Evolutionary conservation across 176 grass and related monocot genomes (phyloP), one percentile per base, ranked within the genome.

Genomic region (Carex pumila): DNA sequence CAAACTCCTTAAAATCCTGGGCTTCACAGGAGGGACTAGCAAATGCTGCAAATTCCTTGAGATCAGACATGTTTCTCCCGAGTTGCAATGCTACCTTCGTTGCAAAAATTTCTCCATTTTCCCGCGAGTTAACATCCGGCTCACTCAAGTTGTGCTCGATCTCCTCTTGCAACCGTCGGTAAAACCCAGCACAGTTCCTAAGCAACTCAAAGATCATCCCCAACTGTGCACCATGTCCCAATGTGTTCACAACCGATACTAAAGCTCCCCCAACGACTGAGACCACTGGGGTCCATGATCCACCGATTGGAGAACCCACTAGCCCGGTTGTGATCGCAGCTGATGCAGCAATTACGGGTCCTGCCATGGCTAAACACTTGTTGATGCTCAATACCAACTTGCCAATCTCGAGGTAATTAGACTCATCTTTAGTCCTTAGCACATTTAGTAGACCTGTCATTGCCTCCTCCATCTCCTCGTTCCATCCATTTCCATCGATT

Each of bases 201-300:
- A 79, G 79, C 49, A 88, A 69, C 61, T 88, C 86, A 75, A 88
- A 88, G 5, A 84, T 65, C 86, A 88, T 88, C 29, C 86, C 86
- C 25, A 88, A 50, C 18, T 88, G 86, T 43, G 81, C 81, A 29
- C 86, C 86, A 80, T 88, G 86, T 68, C 83, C 86, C 12, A 84
- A 84, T 19, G 81, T 59, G 86, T 88, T 88, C 32, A 53, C 56
- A 74, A 78, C 60, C 14, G 81, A 39, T 10, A 83, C 71, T 21
- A 88, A 62, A 10, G 76, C 81, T 34, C 86, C 86, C 47, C 86
- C 86, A 12, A 88, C 25, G 3, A 84, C 54, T 18, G 71, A 74
- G 11, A 79, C 17, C 36, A 84, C 11, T n/a, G 59, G 47, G 5
- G 86, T 61, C 81, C 58, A 83, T 1, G 71, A 45, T 19, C 71